Conservation (phyloP, 2,329 filamentous ascomycete species). For the Fusarium graminum region DNA sequence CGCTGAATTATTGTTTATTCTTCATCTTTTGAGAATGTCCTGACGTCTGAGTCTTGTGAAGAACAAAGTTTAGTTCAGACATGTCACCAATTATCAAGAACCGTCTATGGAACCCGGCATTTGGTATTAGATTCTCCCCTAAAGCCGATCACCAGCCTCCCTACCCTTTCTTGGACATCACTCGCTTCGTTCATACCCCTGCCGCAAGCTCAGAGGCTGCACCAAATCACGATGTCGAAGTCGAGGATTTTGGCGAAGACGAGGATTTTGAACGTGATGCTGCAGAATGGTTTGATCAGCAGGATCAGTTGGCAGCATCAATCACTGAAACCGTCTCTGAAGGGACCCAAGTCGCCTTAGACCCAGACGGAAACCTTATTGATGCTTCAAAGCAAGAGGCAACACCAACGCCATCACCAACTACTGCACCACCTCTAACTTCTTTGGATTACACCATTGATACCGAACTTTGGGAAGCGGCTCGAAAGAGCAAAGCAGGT, state of each 20-base stretch:
- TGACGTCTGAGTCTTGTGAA: conserved; percentile 13
- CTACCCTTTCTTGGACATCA: conserved; percentile 48
- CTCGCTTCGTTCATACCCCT: conserved; percentile 48
- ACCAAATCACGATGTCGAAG: conserved; percentile 4
- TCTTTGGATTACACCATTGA: conserved; percentile 51
- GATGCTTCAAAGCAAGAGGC: conserved; percentile 17
- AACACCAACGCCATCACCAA: background rate
- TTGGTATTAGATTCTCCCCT: conserved; percentile 52
- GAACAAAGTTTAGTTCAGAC: conserved; percentile 24
- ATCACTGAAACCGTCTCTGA: conserved; percentile 13
- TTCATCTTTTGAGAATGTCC: conserved; percentile 20
- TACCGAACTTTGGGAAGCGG: conserved; percentile 54
- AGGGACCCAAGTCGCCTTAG: conserved; percentile 8
- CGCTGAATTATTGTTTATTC: background rate
- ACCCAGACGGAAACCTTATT: conserved; percentile 13
- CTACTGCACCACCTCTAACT: conserved; percentile 46
- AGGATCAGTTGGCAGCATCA: conserved; percentile 30
- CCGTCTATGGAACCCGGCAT: conserved; percentile 50
- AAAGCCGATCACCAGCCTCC: conserved; percentile 32
- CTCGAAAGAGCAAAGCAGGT: conserved; percentile 61
- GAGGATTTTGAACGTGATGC: conserved; percentile 47
- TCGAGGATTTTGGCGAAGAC: conserved; percentile 42
- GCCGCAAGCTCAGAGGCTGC: background rate
- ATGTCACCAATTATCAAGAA: conserved; percentile 41
- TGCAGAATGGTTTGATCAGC: conserved; percentile 46